phyloP scores from a whole-genome alignment of 2,329 filamentous ascomycete species.

The Epicoccum sorghinum region DNA sequence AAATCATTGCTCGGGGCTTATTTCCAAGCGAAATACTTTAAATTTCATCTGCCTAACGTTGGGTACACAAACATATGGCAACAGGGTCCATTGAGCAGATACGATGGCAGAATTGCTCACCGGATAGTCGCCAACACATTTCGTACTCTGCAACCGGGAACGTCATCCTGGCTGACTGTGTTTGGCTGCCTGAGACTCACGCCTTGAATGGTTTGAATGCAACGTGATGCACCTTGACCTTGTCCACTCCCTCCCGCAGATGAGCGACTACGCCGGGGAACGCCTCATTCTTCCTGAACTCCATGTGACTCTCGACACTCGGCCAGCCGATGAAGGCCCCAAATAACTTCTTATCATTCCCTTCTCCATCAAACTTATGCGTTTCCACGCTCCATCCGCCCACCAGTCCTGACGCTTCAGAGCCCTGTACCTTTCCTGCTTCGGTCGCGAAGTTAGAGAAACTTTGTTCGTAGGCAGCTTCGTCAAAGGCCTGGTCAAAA shows the following conservation, averaged over 20 bases:
- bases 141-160: too few relatives aligned
- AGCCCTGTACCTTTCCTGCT: constrained; percentile 38
- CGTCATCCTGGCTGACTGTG: background rate
- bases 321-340: constrained; percentile 59
- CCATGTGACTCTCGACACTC: constrained; percentile 57
- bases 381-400: constrained; percentile 47
- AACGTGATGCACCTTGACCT: constrained; percentile 50
- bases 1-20: background rate
- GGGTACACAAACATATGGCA: too few relatives aligned
- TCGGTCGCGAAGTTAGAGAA: constrained; percentile 49
- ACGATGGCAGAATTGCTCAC: too few relatives aligned
- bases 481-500: constrained; percentile 46
- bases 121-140: too few relatives aligned
- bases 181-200: background rate
- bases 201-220: constrained; percentile 19
- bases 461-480: constrained; percentile 32
- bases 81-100: too few relatives aligned
- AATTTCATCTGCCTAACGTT: too few relatives aligned
- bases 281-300: constrained; percentile 52
- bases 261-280: constrained; percentile 52
- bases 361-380: constrained; percentile 24
- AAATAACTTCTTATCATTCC: constrained; percentile 47
- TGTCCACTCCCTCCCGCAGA: constrained; percentile 52
- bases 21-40: background rate
- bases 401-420: constrained; percentile 31